Evolutionary conservation across 805 yeast genomes (phyloP).

Genomic region (Kuraishia ogatae): DNA sequence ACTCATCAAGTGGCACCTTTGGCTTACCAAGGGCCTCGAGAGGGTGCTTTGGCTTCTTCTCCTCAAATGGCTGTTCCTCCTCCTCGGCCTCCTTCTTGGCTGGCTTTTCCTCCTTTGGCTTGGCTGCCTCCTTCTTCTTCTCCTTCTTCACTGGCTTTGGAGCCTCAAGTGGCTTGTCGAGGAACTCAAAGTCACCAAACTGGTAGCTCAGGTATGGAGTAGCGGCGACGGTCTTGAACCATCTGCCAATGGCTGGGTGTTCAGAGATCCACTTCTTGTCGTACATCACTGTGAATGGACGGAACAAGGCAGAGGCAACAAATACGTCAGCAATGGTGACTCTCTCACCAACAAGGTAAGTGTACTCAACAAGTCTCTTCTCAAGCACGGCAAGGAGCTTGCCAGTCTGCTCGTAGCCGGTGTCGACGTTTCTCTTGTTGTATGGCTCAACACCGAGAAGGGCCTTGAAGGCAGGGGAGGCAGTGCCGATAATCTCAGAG

Average conservation of each 20-base stretch:
- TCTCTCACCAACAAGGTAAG: conserved; percentile 41
- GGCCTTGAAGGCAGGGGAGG: conserved; percentile 47
- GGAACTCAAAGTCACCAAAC: conserved; percentile 40
- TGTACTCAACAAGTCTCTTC: conserved; percentile 29
- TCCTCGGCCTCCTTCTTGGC: conserved; percentile 16
- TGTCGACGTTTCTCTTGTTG: conserved; percentile 55
- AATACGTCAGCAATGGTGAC: conserved; percentile 35
- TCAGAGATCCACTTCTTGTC: conserved; percentile 42
- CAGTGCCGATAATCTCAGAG: conserved; percentile 47
- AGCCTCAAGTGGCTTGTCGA: conserved; percentile 51
- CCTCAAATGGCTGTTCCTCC: conserved; percentile 35
- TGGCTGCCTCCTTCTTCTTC: conserved; percentile 28
- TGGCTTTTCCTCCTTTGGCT: conserved; percentile 22
- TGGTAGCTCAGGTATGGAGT: conserved; percentile 28
- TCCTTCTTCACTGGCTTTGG: conserved; percentile 33
- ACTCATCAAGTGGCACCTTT: conserved; percentile 69
- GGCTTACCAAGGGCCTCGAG: conserved; percentile 73
- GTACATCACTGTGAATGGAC: conserved; percentile 37
- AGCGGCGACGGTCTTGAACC: conserved; percentile 35
- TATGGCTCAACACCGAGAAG: conserved; percentile 59
- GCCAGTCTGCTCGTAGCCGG: conserved; percentile 6
- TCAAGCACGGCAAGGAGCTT: conserved; percentile 14
- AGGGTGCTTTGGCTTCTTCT: conserved; percentile 87
- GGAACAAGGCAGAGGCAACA: conserved; percentile 31
- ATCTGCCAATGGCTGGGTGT: conserved; percentile 43